These are phyloP conservation scores for Mollisia scopiformis DNA, from an alignment of 2,329 filamentous ascomycete genomes.

Conservation along the genomic window DNA sequence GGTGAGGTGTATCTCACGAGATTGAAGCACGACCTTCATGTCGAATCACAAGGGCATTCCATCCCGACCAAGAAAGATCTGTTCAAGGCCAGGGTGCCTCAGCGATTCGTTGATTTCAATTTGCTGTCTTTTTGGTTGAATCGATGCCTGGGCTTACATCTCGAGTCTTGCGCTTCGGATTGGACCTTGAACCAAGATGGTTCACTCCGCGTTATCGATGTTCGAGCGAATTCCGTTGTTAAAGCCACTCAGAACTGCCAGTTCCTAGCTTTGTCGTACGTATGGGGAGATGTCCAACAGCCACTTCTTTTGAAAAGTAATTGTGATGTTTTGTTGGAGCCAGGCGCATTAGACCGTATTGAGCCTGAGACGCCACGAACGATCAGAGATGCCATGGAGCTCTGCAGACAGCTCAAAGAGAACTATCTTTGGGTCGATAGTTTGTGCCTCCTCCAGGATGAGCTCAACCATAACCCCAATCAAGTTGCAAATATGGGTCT, in stretches of 20 bases:
- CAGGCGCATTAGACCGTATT: background rate
- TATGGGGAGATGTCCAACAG: background rate
- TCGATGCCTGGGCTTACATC: background rate
- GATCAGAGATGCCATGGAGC: background rate
- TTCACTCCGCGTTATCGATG: background rate
- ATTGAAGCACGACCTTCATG: background rate
- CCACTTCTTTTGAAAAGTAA: background rate
- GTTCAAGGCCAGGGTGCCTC: background rate
- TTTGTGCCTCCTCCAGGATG: background rate
- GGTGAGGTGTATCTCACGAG: background rate
- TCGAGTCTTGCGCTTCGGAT: background rate
- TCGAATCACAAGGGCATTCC: background rate
- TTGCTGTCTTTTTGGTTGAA: background rate
- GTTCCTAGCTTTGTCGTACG: background rate
- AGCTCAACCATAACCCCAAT: background rate
- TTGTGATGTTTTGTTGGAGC: background rate
- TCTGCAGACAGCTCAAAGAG: background rate
- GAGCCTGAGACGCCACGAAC: background rate
- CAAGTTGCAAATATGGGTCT: background rate
- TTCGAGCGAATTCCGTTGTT: background rate
- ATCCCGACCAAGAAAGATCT: background rate
- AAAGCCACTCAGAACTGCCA: background rate
- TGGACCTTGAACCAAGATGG: background rate
- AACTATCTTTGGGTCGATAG: background rate
- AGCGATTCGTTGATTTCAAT: background rate